These are phyloP conservation scores for Diatrype stigma DNA, from an alignment of 2,329 filamentous ascomycete species.

Conservation along the genomic window DNA sequence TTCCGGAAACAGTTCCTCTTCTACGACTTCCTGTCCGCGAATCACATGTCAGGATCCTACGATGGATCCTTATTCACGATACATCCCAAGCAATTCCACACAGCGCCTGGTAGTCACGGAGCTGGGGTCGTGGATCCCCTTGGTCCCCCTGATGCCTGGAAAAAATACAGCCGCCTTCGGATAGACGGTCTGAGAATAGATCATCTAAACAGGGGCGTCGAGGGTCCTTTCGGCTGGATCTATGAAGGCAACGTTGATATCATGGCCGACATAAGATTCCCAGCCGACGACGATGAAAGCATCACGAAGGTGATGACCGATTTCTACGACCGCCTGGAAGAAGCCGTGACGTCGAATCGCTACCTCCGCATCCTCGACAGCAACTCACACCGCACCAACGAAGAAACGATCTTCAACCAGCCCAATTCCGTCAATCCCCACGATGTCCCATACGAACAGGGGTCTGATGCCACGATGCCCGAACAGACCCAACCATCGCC, in stretches of 20 bases:
- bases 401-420: conserved; percentile 19
- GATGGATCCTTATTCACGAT: conserved; percentile 97
- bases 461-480: conserved; percentile 4
- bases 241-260: conserved; percentile 97
- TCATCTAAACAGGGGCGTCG: conserved; percentile 87
- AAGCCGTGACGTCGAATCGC: conserved; percentile 77
- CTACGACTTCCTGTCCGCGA: conserved; percentile 94
- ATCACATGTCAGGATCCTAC: conserved; percentile 91
- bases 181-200: conserved; percentile 95
- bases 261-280: conserved; percentile 91
- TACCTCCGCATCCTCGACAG: conserved; percentile 57
- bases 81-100: conserved; percentile 86
- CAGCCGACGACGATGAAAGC: conserved; percentile 79
- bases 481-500: conserved; percentile 1
- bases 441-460: conserved; percentile 9
- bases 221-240: conserved; percentile 96
- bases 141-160: conserved; percentile 73
- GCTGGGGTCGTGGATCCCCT: conserved; percentile 53
- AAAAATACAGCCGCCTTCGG: conserved; percentile 88
- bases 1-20: conserved; percentile 95
- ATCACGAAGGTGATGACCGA: conserved; percentile 94
- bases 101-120: conserved; percentile 62
- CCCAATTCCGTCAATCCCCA: conserved; percentile 11
- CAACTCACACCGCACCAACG: conserved; percentile 25
- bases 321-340: conserved; percentile 93